These are phyloP conservation scores for Pichia sp. DNA, from an alignment of 1,139 yeast species.

Conservation along the genomic window DNA sequence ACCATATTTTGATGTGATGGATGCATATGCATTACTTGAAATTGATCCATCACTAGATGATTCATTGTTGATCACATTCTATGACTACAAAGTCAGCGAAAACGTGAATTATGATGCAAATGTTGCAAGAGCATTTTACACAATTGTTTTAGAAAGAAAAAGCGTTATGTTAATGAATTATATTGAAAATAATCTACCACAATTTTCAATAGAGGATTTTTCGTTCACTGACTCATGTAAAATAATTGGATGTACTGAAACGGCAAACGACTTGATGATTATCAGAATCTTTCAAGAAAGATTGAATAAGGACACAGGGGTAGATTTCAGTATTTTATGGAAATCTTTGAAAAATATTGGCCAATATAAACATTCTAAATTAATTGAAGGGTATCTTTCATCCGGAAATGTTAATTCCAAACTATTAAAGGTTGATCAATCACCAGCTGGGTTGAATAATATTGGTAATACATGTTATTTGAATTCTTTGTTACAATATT, in stretches of 20 bases:
- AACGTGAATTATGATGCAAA: constrained; percentile 23
- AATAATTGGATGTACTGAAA: constrained; percentile 37
- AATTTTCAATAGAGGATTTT: constrained; percentile 20
- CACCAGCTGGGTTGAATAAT: constrained; percentile 90
- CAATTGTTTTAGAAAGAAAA: constrained; percentile 51
- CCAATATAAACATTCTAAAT: constrained; percentile 41
- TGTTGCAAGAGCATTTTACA: constrained; percentile 44
- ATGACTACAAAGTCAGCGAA: constrained; percentile 54
- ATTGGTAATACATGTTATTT: constrained; percentile 94
- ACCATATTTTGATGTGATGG: constrained; percentile 40
- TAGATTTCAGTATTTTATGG: constrained; percentile 45
- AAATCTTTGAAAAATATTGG: constrained; percentile 46
- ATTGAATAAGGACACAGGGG: constrained; percentile 28
- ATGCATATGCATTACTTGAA: constrained; percentile 58
- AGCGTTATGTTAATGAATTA: constrained; percentile 41
- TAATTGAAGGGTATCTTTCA: constrained; percentile 45
- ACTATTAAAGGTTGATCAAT: constrained; percentile 53
- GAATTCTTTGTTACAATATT: constrained; percentile 83
- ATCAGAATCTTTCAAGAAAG: constrained; percentile 49
- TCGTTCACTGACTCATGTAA: constrained; percentile 34
- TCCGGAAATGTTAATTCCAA: constrained; percentile 58
- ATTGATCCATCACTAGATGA: constrained; percentile 66
- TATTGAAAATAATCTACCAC: constrained; percentile 40
- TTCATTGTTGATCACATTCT: constrained; percentile 67
- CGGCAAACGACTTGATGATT: constrained; percentile 50